Conservation (phyloP, 2,329 filamentous ascomycete species). For the Colletotrichum musae region DNA sequence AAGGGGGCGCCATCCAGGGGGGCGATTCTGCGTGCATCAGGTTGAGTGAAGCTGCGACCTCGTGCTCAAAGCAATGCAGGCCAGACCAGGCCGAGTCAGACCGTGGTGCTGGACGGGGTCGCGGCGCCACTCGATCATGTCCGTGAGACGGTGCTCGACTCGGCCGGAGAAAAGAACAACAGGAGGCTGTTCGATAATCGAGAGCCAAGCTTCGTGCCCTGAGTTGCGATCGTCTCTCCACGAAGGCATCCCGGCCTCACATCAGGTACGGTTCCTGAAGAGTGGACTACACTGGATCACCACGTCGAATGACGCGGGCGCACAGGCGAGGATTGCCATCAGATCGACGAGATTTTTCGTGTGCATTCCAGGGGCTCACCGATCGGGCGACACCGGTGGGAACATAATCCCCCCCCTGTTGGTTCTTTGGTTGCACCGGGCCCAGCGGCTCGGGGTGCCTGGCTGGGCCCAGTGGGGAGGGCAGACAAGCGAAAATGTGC, state of each 20-base stretch:
- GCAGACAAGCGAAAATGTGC: background rate
- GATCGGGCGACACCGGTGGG: constrained; percentile 29
- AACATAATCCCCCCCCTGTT: constrained; percentile 13
- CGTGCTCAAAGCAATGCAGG: background rate
- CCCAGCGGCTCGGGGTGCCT: constrained; percentile 18
- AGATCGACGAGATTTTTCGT: constrained; percentile 26
- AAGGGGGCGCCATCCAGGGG: constrained; percentile 17
- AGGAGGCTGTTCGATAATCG: background rate
- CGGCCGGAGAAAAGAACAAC: background rate
- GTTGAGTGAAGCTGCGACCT: constrained; percentile 28
- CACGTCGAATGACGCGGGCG: background rate
- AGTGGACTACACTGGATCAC: constrained; percentile 15
- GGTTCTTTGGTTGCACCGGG: constrained; percentile 13
- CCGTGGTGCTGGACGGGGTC: background rate
- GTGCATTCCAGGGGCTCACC: constrained; percentile 1
- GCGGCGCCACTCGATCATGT: background rate
- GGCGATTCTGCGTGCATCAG: constrained; percentile 21
- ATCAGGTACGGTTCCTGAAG: constrained; percentile 11
- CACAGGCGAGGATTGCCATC: constrained; percentile 32
- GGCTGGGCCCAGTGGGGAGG: constrained; percentile 20
- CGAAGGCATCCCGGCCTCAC: constrained; percentile 29
- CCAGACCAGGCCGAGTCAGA: constrained; percentile 24
- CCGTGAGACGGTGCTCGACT: constrained; percentile 1
- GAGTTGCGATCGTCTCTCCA: constrained; percentile 21
- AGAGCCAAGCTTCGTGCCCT: constrained; percentile 33